Evolutionary conservation across 495 filamentous ascomycete species (phyloP).

Genomic region (Hypoxylon lenormandii): DNA sequence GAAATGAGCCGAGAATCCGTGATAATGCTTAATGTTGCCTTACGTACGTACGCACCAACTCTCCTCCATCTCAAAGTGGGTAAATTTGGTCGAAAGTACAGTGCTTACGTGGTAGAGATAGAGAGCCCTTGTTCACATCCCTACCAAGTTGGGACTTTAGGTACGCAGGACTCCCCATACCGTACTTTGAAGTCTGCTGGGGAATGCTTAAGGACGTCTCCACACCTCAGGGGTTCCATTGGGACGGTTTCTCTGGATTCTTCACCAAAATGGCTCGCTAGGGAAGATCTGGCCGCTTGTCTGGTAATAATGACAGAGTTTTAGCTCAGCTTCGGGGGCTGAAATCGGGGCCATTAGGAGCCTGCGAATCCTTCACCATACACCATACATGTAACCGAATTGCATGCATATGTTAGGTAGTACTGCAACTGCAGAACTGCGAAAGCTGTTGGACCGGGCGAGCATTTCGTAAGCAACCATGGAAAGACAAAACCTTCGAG

Average conservation of each 20-base stretch:
- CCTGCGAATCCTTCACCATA: slow-evolving; percentile 15
- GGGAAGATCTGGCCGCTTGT: slow-evolving; percentile 25
- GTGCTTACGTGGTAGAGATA: background rate
- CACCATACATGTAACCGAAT: slow-evolving; percentile 10
- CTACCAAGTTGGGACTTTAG: slow-evolving; percentile 8
- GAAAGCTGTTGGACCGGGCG: too few species aligned
- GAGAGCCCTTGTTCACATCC: slow-evolving; percentile 3
- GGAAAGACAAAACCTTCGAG: background rate
- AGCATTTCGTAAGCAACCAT: background rate
- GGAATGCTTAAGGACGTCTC: background rate
- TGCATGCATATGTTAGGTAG: slow-evolving; percentile 8
- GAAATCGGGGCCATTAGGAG: slow-evolving; percentile 3
- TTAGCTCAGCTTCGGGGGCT: slow-evolving; percentile 27
- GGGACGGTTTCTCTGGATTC: slow-evolving; percentile 14
- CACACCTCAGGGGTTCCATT: slow-evolving; percentile 22
- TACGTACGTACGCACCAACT: background rate
- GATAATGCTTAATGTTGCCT: background rate
- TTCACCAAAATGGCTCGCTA: slow-evolving; percentile 21
- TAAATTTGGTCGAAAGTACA: slow-evolving; percentile 3
- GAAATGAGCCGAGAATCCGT: background rate
- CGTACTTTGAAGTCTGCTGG: background rate
- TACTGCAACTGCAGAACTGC: background rate
- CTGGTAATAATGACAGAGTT: slow-evolving; percentile 16
- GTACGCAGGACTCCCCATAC: slow-evolving; percentile 30
- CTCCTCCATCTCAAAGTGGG: background rate